Conservation (phyloP, 2,329 filamentous ascomycete genomes). For the Alternaria sp. region DNA sequence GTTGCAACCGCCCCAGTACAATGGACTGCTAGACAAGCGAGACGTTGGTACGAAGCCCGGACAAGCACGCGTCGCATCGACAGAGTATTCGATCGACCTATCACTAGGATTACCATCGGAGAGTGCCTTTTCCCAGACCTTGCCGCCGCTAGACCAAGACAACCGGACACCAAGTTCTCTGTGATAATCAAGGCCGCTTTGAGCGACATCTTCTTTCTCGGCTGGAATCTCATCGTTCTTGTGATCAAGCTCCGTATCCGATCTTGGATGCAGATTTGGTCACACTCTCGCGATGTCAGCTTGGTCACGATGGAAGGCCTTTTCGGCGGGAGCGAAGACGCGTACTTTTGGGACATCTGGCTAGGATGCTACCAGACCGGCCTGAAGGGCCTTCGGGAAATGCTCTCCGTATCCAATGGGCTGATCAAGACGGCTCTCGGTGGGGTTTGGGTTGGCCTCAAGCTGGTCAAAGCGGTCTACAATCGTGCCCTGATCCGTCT, state of each 20-base stretch:
- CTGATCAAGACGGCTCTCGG: background rate
- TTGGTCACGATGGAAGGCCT: background rate
- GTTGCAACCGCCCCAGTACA: background rate
- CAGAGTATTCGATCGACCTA: background rate
- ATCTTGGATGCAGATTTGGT: background rate
- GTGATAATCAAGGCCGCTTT: background rate
- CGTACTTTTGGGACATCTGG: background rate
- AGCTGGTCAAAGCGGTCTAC: background rate
- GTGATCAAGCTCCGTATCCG: background rate
- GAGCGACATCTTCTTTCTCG: background rate
- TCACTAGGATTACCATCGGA: background rate
- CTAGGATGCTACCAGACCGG: background rate
- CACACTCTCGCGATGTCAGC: background rate
- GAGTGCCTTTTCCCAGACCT: constrained; percentile 9
- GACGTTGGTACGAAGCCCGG: background rate
- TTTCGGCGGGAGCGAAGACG: background rate
- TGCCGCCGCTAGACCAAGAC: background rate
- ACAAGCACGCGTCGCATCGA: constrained; percentile 1
- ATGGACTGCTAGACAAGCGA: background rate
- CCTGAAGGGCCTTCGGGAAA: background rate
- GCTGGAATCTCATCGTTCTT: background rate
- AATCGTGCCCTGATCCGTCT: background rate
- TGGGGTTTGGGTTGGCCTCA: background rate
- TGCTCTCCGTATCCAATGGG: background rate
- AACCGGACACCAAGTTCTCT: background rate